Base-by-base conservation (phyloP, 2,329 filamentous ascomycete genomes). In the Ascochyta lentis region DNA sequence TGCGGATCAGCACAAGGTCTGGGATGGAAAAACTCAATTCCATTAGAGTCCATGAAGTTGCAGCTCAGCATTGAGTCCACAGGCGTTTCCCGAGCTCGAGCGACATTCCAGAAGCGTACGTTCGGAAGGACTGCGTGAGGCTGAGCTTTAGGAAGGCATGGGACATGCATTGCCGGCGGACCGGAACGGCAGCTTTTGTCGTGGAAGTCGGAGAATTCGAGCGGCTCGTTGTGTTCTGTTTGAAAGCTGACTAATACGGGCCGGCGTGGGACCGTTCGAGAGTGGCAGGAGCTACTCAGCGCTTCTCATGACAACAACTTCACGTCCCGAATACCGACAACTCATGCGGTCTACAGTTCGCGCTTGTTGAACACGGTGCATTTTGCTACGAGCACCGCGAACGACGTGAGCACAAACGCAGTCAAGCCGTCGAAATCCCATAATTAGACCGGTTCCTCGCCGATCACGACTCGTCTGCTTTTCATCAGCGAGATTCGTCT, bases 401-500 rank as follows among this genome's bases (percentile, higher is more conserved):
- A 26, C 34, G 41, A 45, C 19, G 33, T 24, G 34, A 34, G n/a
- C 24, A 43, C 6, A 26, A 24, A 33, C 50, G 38, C 43, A 47
- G 23, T 19, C 6, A 34, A 10, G 22, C 42, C 6, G 22, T 13
- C 10, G 7, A 27, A 12, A 48, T 31, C 12, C 31, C 51, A 39
- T 5, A 33, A 43, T 31, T 43, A 49, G 44, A 49, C 15, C n/a
- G 7, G 33, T 24, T 33, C 40, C 19, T 43, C 31, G 44, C 27
- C 29, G 51, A 49, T 39, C 39, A 33, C 45, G 16, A 33, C 34
- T 22, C 27, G n/a, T 22, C 38, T 23, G 26, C 34, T 33, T 38
- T 49, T 48, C 24, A 37, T 42, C 46, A 48, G 47, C 49, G 24
- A 29, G 35, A 42, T 24, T 53, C 44, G 55, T 41, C 27, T 54